Percentiles rank a stretch among this genome's conserved stretches.
Evolutionary conservation across 2,329 filamentous ascomycete genomes (phyloP).

Genomic region (Tricladium varicosporioides): DNA sequence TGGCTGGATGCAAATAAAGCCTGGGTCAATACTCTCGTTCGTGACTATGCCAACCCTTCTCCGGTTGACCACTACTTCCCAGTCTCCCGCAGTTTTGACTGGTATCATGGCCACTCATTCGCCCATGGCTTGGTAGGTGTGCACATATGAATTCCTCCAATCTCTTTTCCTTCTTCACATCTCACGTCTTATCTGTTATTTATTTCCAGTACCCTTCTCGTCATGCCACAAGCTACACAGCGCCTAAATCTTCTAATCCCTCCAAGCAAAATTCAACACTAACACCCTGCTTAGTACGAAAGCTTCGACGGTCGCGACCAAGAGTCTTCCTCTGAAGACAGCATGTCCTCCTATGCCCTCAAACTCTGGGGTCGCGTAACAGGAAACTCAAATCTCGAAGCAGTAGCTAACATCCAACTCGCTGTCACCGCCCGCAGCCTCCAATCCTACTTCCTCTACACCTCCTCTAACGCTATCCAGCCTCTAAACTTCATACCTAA

Average conservation of each 20-base stretch:
- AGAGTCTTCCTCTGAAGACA: constrained; percentile 88
- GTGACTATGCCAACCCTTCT: constrained; percentile 79
- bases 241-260: no score
- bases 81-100: constrained; percentile 81
- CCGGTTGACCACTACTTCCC: constrained; percentile 73
- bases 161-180: no score
- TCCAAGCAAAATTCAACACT: no score
- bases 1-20: constrained; percentile 74
- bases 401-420: constrained; percentile 78
- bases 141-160: no score
- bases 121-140: constrained; percentile 78
- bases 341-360: constrained; percentile 75
- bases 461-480: constrained; percentile 65
- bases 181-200: no score
- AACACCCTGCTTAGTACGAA: no score
- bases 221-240: no score
- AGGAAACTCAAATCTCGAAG: constrained; percentile 74
- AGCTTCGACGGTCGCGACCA: constrained; percentile 75
- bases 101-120: constrained; percentile 94
- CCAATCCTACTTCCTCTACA: constrained; percentile 80
- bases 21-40: constrained; percentile 80
- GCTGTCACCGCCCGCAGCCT: constrained; percentile 72
- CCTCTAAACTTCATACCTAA: constrained; percentile 78
- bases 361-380: constrained; percentile 90
- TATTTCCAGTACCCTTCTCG: no score